A percentile compares a stretch with the other conserved stretches of the same genome.
Evolutionary conservation across 768 basidiomycete genomes (phyloP).

Genomic region (Tylopilus sp.): DNA sequence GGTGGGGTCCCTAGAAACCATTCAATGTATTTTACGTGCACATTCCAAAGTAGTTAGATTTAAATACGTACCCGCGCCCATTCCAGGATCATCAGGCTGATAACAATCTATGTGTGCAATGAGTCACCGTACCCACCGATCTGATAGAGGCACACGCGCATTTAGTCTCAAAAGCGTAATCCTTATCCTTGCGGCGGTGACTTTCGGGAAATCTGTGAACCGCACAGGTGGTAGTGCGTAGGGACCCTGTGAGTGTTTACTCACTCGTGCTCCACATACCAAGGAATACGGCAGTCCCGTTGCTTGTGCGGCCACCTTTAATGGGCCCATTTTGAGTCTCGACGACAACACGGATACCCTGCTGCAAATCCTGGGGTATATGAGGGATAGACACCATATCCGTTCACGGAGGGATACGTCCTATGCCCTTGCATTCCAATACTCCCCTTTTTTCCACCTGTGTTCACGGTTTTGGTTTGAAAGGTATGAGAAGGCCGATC

Average conservation of each 20-base stretch:
- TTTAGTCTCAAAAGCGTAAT: conserved; percentile 56
- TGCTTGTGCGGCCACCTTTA: conserved; percentile 19
- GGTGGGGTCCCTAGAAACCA: conserved; percentile 39
- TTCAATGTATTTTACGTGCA: too few relatives aligned
- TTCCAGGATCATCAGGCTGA: too few relatives aligned
- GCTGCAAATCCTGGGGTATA: conserved; percentile 56
- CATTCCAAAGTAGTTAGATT: too few relatives aligned
- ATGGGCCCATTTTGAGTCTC: conserved; percentile 44
- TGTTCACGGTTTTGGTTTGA: not conserved
- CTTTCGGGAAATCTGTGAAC: conserved; percentile 60
- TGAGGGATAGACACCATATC: conserved; percentile 30
- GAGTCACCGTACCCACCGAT: too few relatives aligned
- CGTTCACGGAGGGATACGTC: not conserved
- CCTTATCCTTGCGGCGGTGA: conserved; percentile 55
- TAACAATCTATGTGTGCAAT: too few relatives aligned
- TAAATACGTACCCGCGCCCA: too few relatives aligned
- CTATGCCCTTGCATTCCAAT: too few relatives aligned
- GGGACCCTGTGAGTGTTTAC: conserved; percentile 42
- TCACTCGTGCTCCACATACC: conserved; percentile 35
- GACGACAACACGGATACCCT: conserved; percentile 41
- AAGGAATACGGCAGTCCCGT: conserved; percentile 61
- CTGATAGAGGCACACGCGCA: conserved; percentile 36
- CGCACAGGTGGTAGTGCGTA: conserved; percentile 64
- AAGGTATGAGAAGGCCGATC: not conserved
- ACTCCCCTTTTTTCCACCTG: not conserved